These are phyloP conservation scores for Nelumbo lutea DNA, from an alignment of 164 flowering plant species.

Conservation along the genomic window DNA sequence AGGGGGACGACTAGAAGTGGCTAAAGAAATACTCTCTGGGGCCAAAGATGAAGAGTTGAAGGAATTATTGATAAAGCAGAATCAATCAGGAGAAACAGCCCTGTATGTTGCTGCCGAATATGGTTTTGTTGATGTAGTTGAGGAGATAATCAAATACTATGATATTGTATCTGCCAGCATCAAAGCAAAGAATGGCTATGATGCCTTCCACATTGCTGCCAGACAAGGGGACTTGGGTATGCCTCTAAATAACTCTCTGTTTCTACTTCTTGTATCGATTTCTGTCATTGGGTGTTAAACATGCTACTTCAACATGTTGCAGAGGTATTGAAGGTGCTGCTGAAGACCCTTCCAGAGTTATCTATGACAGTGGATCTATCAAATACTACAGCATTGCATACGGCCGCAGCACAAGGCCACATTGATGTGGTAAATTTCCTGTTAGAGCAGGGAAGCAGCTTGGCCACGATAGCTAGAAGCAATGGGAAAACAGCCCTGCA, in stretches of 20 bases:
- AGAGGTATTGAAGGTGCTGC: conserved; percentile 64
- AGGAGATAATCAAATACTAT: conserved; percentile 66
- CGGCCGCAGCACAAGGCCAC: conserved; percentile 91
- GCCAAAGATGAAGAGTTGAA: conserved; percentile 44
- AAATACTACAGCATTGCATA: conserved; percentile 90
- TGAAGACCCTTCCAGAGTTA: conserved; percentile 66
- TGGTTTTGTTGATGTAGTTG: conserved; percentile 72
- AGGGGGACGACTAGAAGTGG: conserved; percentile 49
- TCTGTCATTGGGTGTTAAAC: not conserved
- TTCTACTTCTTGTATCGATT: conserved; percentile 1
- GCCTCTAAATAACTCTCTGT: not conserved
- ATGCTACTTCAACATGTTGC: conserved; percentile 17
- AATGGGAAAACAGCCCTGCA: conserved; percentile 93
- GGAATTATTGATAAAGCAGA: conserved; percentile 56
- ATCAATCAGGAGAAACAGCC: conserved; percentile 81
- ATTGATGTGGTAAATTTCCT: conserved; percentile 62
- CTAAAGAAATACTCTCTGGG: conserved; percentile 35
- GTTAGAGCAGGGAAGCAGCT: conserved; percentile 56
- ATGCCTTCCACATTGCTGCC: conserved; percentile 94
- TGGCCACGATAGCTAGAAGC: conserved; percentile 74
- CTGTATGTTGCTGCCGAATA: conserved; percentile 86
- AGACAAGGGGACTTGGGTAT: conserved; percentile 90
- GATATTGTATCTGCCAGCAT: conserved; percentile 64
- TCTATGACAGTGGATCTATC: conserved; percentile 81
- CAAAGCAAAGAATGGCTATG: conserved; percentile 87